These are phyloP conservation scores for Sphaerulina musiva DNA, from an alignment of 2,329 filamentous ascomycete species.

Conservation along the genomic window DNA sequence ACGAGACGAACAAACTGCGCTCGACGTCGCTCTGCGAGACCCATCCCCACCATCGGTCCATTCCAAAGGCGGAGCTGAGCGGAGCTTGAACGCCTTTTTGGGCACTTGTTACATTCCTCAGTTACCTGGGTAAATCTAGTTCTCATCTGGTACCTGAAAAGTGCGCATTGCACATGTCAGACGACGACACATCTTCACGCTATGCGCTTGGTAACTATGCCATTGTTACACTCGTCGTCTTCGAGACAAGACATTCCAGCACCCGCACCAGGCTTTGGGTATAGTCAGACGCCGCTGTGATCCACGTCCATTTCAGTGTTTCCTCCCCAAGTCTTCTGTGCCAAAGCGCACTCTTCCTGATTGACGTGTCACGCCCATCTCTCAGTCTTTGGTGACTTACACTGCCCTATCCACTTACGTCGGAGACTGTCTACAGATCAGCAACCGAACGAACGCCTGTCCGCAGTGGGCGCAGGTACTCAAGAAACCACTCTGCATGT, in stretches of 20 bases:
- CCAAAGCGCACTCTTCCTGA: conserved; percentile 12
- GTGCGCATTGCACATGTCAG: conserved; percentile 14
- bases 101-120: conserved; percentile 14
- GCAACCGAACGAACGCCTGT: conserved; percentile 15
- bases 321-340: conserved; percentile 9
- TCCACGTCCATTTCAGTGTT: conserved; percentile 8
- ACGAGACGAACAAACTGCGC: neutral
- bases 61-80: neutral
- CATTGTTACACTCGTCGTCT: conserved; percentile 28
- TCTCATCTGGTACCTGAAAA: neutral
- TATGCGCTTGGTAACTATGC: conserved; percentile 12
- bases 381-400: conserved; percentile 17
- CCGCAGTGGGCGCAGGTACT: conserved; percentile 17
- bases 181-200: conserved; percentile 9
- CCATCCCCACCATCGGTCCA: neutral
- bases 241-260: conserved; percentile 26
- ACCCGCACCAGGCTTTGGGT: conserved; percentile 11
- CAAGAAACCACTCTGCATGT: conserved; percentile 19
- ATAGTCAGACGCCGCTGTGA: conserved; percentile 21
- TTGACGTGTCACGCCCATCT: conserved; percentile 16
- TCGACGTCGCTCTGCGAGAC: neutral
- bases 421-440: conserved; percentile 19
- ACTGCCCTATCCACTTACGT: conserved; percentile 20
- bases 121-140: conserved; percentile 23
- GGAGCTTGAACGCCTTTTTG: neutral